A percentile compares a stretch with the other conserved stretches of the same genome.
phyloP scores from a whole-genome alignment of 1,284 basidiomycete species.

The Phenoliferia sp. region DNA sequence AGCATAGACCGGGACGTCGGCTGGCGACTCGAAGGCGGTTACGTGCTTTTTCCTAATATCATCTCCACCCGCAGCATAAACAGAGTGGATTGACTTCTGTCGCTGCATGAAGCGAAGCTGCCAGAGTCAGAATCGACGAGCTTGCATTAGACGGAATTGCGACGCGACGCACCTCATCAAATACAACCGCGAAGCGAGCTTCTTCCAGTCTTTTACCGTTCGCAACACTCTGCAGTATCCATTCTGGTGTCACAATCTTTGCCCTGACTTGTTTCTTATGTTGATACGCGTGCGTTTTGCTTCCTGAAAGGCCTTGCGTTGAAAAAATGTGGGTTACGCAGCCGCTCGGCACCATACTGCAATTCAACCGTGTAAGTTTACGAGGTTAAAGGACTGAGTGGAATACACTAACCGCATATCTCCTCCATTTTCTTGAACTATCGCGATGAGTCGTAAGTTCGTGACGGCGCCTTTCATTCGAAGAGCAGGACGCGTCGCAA shows the following conservation, averaged over 20 bases:
- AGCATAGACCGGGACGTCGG: not conserved
- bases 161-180: slow-evolving; percentile 11
- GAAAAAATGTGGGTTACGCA: slow-evolving; percentile 22
- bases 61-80: not conserved
- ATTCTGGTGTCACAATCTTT: slow-evolving; percentile 23
- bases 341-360: slow-evolving; percentile 8
- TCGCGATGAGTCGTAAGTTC: slow-evolving; percentile 16
- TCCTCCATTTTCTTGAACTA: slow-evolving; percentile 21
- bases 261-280: slow-evolving; percentile 8
- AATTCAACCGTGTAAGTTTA: not conserved
- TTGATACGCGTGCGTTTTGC: slow-evolving; percentile 19
- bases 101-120: not conserved
- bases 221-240: slow-evolving; percentile 22
- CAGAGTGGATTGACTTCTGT: slow-evolving; percentile 11
- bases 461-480: slow-evolving; percentile 18
- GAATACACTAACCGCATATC: slow-evolving; percentile 5
- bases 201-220: slow-evolving; percentile 18
- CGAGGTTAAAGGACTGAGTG: not conserved
- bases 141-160: not conserved
- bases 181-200: slow-evolving; percentile 11
- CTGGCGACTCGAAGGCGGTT: not conserved
- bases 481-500: not conserved
- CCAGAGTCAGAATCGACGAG: not conserved
- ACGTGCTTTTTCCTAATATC: not conserved
- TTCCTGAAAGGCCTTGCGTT: slow-evolving; percentile 14